phyloP scores from a whole-genome alignment of 331 rosid genomes.

The Spiraea crenata region DNA sequence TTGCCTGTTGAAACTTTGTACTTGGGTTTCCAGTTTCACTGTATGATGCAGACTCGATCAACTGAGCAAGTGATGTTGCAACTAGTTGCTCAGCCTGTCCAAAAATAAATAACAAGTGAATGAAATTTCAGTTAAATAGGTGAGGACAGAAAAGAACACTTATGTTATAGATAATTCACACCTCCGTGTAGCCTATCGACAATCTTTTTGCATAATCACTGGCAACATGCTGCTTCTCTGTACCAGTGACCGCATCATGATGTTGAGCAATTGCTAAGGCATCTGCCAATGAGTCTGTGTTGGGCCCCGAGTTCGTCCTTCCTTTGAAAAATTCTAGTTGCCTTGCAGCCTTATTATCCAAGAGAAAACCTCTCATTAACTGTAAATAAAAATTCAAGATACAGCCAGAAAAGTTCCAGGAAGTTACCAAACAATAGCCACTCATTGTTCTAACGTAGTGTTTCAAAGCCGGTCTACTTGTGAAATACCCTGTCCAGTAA shows the following conservation, averaged over 20 bases:
- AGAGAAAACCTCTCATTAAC: conserved; percentile 8
- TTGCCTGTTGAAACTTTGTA: conserved; percentile 76
- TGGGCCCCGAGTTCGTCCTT: conserved; percentile 57
- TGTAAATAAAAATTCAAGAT: neutral
- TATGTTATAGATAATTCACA: conserved; percentile 3
- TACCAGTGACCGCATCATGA: conserved; percentile 57
- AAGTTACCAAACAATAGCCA: conserved; percentile 81
- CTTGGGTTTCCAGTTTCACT: conserved; percentile 41
- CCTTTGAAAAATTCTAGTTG: conserved; percentile 81
- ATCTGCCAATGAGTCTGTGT: conserved; percentile 82
- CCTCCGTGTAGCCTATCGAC: conserved; percentile 53
- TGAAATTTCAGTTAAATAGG: conserved; percentile 8
- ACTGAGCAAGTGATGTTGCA: conserved; percentile 64
- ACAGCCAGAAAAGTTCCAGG: conserved; percentile 12
- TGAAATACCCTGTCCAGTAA: conserved; percentile 96
- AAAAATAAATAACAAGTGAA: conserved; percentile 23
- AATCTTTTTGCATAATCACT: conserved; percentile 60
- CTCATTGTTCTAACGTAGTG: conserved; percentile 75
- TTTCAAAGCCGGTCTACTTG: conserved; percentile 88
- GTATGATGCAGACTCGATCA: conserved; percentile 51
- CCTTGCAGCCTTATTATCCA: conserved; percentile 73
- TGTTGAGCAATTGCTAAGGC: conserved; percentile 72
- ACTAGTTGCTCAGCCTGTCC: conserved; percentile 81
- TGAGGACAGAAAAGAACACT: conserved; percentile 8
- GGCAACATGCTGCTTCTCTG: conserved; percentile 63